Conservation (phyloP, 495 filamentous ascomycete species). For the Cryomyces minteri region DNA sequence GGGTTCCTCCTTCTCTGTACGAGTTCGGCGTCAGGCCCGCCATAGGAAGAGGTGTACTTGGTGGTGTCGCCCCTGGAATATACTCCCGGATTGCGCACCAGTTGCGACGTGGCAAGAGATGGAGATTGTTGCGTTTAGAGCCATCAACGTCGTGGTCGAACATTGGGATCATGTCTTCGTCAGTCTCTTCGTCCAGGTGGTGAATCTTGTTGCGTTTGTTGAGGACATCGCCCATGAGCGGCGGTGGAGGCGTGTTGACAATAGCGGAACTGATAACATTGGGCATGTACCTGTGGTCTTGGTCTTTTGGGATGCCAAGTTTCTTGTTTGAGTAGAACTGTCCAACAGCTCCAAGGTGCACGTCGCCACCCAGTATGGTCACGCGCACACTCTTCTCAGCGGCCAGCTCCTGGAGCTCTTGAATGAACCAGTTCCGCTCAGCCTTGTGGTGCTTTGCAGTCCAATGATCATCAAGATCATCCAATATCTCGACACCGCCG, state of each 20-base stretch:
- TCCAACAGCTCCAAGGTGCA: slow-evolving; percentile 80
- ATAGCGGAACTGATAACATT: slow-evolving; percentile 80
- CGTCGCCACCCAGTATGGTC: slow-evolving; percentile 79
- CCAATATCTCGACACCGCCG: slow-evolving; percentile 81
- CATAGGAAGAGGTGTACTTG: neutral
- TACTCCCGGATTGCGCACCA: slow-evolving; percentile 82
- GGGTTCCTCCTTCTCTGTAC: neutral
- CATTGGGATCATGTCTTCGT: slow-evolving; percentile 90
- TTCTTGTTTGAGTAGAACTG: slow-evolving; percentile 86
- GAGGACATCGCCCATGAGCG: slow-evolving; percentile 74
- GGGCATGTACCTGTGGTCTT: slow-evolving; percentile 87
- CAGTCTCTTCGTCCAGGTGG: slow-evolving; percentile 67
- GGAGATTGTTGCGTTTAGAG: slow-evolving; percentile 76
- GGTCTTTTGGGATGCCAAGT: slow-evolving; percentile 57
- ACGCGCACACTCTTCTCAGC: slow-evolving; percentile 82
- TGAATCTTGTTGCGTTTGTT: slow-evolving; percentile 91
- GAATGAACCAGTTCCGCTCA: slow-evolving; percentile 71
- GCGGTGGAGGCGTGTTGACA: slow-evolving; percentile 79
- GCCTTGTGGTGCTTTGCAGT: slow-evolving; percentile 83
- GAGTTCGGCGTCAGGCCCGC: neutral
- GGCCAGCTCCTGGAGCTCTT: slow-evolving; percentile 79
- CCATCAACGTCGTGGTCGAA: slow-evolving; percentile 80
- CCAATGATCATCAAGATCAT: slow-evolving; percentile 92
- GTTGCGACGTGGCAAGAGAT: slow-evolving; percentile 76
- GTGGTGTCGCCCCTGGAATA: slow-evolving; percentile 55